These are phyloP conservation scores for Mycena crocata DNA, from an alignment of 768 basidiomycete species.

Conservation along the genomic window DNA sequence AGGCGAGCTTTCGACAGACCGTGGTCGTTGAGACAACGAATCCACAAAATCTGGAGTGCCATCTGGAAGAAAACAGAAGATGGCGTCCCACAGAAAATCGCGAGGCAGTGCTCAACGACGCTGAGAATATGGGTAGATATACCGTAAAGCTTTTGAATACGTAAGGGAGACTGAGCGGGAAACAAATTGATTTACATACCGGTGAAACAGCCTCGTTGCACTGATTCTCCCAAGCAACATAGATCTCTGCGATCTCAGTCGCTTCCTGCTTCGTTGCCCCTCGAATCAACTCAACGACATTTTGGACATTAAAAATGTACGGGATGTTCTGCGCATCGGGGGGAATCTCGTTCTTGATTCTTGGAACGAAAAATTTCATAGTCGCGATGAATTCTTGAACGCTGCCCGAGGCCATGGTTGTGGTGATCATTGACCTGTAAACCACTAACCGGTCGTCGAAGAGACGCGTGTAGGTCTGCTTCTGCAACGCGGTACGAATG, in stretches of 20 bases:
- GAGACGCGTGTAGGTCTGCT: slow-evolving; percentile 34
- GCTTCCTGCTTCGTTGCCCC: slow-evolving; percentile 29
- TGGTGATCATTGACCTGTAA: slow-evolving; percentile 26
- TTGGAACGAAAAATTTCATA: slow-evolving; percentile 33
- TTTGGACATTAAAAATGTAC: slow-evolving; percentile 5
- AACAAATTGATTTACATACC: slow-evolving; percentile 24
- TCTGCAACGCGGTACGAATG: slow-evolving; percentile 21
- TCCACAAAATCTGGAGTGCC: slow-evolving; percentile 32
- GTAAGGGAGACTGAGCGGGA: no score
- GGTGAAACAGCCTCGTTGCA: slow-evolving; percentile 34
- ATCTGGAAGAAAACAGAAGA: slow-evolving; percentile 31
- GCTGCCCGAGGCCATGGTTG: slow-evolving; percentile 22
- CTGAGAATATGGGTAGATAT: slow-evolving; percentile 26
- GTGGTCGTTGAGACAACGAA: slow-evolving; percentile 25
- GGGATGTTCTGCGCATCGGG: slow-evolving; percentile 27
- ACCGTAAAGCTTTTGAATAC: no score
- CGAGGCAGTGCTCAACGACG: slow-evolving; percentile 25
- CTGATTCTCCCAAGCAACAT: slow-evolving; percentile 34
- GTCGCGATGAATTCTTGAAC: slow-evolving; percentile 28
- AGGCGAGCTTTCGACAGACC: slow-evolving; percentile 28
- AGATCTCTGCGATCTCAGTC: slow-evolving; percentile 28
- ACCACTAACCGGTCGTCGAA: slow-evolving; percentile 29
- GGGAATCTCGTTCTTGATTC: slow-evolving; percentile 35
- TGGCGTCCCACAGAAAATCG: slow-evolving; percentile 19
- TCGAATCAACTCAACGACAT: slow-evolving; percentile 20